Base-by-base conservation (phyloP, 768 basidiomycete genomes). In the Lactarius quietus region DNA sequence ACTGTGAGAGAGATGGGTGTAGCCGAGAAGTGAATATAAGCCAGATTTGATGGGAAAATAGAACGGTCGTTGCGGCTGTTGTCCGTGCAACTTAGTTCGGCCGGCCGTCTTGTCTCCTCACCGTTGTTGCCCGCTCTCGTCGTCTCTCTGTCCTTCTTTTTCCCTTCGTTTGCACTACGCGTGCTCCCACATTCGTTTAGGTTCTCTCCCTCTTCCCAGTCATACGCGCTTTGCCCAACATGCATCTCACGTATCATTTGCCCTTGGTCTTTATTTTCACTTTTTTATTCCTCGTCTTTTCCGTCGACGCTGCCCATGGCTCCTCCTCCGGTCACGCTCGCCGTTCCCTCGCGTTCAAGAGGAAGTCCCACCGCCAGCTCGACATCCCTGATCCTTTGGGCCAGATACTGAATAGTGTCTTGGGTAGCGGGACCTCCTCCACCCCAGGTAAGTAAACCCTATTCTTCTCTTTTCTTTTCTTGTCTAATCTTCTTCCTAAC, bases 181-280 rank as follows among this genome's bases (percentile, higher is more conserved):
- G 65, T 62, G 65, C 65, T 12, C 31, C 41, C 65, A 69, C 64
- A 64, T 57, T 69, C 64, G 17, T 68, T 68, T 67, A 23, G 18
- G 17, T 10, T 3, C 48, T 10, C 28, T 26, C 14, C 28, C 29
- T 12, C 28, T 23, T 23, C 31, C 7, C 35, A 20, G 15, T 31
- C 12, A 15, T 9, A 15, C 26, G 0, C 6, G 23, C 3, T 15
- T 51, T 45, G 23, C 23, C 20, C 3, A 29, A 48, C 28, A 62
- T 69, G 63, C 48, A 51, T 33, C 45, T 36, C 36, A 20, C 28
- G 9, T 29, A 17, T 43, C 61, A 48, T 39, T 2, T 64, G 45
- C 45, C 52, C 17, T 63, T 65, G 10, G 7, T 59, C 39, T 31
- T 57, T 58, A 20, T 63, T 53, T 35, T 68, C 43, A 7, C 41